Evolutionary conservation across 2,329 filamentous ascomycete genomes (phyloP).

Genomic region (Botrytis cinerea): DNA sequence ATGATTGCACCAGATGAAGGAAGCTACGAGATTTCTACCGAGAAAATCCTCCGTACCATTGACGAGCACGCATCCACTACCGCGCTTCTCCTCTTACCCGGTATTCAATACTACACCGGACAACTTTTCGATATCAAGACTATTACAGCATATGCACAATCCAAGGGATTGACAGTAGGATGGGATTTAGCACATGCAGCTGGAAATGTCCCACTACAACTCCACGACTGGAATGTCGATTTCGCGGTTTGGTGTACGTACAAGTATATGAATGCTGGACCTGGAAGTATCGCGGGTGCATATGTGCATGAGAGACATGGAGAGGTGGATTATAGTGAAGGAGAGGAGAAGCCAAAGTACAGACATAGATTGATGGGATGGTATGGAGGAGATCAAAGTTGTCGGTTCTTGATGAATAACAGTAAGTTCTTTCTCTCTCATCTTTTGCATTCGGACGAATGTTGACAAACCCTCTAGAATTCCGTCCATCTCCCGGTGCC

Average conservation of each 20-base stretch:
- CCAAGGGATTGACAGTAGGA: constrained; percentile 70
- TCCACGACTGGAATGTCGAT: constrained; percentile 90
- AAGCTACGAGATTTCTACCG: constrained; percentile 64
- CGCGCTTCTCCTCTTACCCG: constrained; percentile 77
- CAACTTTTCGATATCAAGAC: constrained; percentile 80
- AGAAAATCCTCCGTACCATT: constrained; percentile 71
- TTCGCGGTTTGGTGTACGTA: constrained; percentile 94
- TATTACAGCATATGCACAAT: constrained; percentile 77
- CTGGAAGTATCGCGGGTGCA: constrained; percentile 75
- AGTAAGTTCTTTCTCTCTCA: constrained; percentile 36
- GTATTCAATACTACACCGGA: constrained; percentile 90
- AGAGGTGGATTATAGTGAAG: constrained; percentile 49
- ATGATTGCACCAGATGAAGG: constrained; percentile 65
- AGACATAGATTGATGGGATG: constrained; percentile 74
- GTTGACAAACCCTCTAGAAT: constrained; percentile 48
- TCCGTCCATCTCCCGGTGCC: constrained; percentile 75
- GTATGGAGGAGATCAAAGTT: constrained; percentile 80
- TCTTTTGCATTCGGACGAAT: neutral
- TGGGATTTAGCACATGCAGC: constrained; percentile 89
- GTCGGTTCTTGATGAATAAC: constrained; percentile 82
- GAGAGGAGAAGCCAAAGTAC: constrained; percentile 51
- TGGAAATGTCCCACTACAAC: constrained; percentile 75
- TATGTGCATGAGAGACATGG: constrained; percentile 81
- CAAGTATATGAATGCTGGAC: constrained; percentile 89
- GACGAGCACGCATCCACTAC: constrained; percentile 71